phyloP scores from a whole-genome alignment of 1,284 basidiomycete genomes.

The Heterobasidion parviporum region DNA sequence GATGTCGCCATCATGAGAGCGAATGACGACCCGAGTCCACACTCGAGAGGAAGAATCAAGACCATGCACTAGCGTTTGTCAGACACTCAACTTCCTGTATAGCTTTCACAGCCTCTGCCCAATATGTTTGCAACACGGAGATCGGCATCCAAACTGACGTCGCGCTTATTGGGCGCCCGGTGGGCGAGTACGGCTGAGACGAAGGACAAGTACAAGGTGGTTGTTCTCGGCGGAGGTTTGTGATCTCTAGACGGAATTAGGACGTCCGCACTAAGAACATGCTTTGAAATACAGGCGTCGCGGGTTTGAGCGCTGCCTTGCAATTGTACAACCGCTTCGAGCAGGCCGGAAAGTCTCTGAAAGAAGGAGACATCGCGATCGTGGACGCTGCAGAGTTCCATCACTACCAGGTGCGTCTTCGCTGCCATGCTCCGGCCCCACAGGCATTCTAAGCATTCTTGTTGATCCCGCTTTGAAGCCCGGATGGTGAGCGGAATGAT shows the following conservation, averaged over 20 bases:
- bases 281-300: constrained; percentile 47
- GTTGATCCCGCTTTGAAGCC: constrained; percentile 38
- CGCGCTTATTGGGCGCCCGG: constrained; percentile 11
- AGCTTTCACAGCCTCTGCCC: neutral
- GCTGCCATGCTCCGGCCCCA: constrained; percentile 1
- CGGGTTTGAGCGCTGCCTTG: constrained; percentile 71
- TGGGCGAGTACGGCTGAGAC: constrained; percentile 30
- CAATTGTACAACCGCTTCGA: constrained; percentile 80
- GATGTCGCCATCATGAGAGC: constrained; percentile 5
- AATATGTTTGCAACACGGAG: constrained; percentile 6
- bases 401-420: constrained; percentile 58
- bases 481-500: constrained; percentile 51
- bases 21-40: neutral
- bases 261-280: constrained; percentile 6
- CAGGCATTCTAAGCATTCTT: constrained; percentile 2
- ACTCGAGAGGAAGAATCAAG: neutral
- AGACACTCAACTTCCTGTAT: neutral
- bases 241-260: constrained; percentile 2
- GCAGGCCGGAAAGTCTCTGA: constrained; percentile 58
- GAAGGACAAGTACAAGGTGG: constrained; percentile 48
- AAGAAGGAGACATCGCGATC: constrained; percentile 74
- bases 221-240: constrained; percentile 63
- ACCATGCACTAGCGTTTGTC: neutral
- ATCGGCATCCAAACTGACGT: constrained; percentile 2
- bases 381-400: constrained; percentile 73